Evolutionary conservation across 352 stramenopile genomes (phyloP).

Genomic region (Globisporangium spinosum): DNA sequence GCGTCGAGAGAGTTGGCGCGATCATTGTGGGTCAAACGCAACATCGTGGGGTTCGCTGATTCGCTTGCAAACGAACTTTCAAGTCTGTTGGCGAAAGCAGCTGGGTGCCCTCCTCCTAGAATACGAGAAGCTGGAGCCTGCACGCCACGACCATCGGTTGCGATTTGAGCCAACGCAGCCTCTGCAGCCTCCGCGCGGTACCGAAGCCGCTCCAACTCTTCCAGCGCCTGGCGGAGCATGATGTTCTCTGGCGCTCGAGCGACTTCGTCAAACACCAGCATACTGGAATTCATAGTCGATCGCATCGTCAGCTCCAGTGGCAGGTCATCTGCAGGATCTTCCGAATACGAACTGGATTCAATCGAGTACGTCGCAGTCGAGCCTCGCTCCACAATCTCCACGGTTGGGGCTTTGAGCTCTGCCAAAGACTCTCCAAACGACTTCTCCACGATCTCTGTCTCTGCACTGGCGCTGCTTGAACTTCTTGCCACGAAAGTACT

Average conservation of each 20-base stretch:
- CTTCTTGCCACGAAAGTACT: neutral
- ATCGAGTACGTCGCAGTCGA: constrained; percentile 23
- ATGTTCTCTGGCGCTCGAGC: constrained; percentile 19
- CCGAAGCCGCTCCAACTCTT: constrained; percentile 53
- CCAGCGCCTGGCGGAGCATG: constrained; percentile 45
- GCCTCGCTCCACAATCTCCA: constrained; percentile 15
- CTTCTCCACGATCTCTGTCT: neutral
- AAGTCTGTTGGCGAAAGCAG: neutral
- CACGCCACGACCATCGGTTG: neutral
- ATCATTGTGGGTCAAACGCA: neutral
- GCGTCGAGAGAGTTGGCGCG: neutral
- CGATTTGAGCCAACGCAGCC: constrained; percentile 41
- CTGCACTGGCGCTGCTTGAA: neutral
- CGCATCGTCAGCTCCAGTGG: constrained; percentile 13
- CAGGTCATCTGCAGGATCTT: constrained; percentile 19
- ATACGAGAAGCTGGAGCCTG: neutral
- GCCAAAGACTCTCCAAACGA: constrained; percentile 2
- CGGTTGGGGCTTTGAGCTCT: neutral
- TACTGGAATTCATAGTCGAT: constrained; percentile 9
- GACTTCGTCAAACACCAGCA: constrained; percentile 16
- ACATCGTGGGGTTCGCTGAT: neutral
- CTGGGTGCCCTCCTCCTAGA: neutral
- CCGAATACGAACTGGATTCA: constrained; percentile 19
- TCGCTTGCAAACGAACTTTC: neutral
- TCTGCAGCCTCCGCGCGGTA: constrained; percentile 58